These are phyloP conservation scores for Ceriops decandra DNA, from an alignment of 345 rosid species.

Conservation along the genomic window DNA sequence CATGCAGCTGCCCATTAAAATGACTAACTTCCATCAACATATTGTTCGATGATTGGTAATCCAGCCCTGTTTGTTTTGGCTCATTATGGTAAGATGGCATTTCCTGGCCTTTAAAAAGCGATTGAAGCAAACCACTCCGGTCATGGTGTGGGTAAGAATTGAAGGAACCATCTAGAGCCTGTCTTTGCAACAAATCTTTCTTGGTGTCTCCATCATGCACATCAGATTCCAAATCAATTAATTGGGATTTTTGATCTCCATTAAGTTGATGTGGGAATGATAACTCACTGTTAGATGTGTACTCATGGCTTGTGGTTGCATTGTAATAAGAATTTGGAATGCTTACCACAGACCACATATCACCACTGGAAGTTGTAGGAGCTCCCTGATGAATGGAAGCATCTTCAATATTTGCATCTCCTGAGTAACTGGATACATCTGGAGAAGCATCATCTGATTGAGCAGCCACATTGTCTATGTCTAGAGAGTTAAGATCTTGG, in stretches of 20 bases:
- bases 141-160: slow-evolving; percentile 55
- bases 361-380: slow-evolving; percentile 45
- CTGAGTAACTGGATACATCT: slow-evolving; percentile 28
- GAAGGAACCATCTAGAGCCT: slow-evolving; percentile 47
- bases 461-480: slow-evolving; percentile 30
- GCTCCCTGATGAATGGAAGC: slow-evolving; percentile 40
- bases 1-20: slow-evolving; percentile 54
- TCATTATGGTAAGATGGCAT: slow-evolving; percentile 41
- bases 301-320: slow-evolving; percentile 40
- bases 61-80: slow-evolving; percentile 49
- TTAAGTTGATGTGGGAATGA: slow-evolving; percentile 42
- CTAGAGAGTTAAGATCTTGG: slow-evolving; percentile 27
- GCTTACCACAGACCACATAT: slow-evolving; percentile 49
- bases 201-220: slow-evolving; percentile 40
- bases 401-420: slow-evolving; percentile 37
- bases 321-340: slow-evolving; percentile 43
- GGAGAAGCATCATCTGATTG: slow-evolving; percentile 44
- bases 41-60: slow-evolving; percentile 54
- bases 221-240: slow-evolving; percentile 54
- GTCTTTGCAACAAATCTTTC: slow-evolving; percentile 48
- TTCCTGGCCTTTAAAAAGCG: slow-evolving; percentile 64
- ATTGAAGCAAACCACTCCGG: slow-evolving; percentile 78
- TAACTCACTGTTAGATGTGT: slow-evolving; percentile 43
- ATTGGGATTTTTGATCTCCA: slow-evolving; percentile 38
- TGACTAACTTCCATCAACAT: slow-evolving; percentile 46